Evolutionary conservation across 331 rosid genomes (phyloP).

Genomic region (Pyrus hybrid): DNA sequence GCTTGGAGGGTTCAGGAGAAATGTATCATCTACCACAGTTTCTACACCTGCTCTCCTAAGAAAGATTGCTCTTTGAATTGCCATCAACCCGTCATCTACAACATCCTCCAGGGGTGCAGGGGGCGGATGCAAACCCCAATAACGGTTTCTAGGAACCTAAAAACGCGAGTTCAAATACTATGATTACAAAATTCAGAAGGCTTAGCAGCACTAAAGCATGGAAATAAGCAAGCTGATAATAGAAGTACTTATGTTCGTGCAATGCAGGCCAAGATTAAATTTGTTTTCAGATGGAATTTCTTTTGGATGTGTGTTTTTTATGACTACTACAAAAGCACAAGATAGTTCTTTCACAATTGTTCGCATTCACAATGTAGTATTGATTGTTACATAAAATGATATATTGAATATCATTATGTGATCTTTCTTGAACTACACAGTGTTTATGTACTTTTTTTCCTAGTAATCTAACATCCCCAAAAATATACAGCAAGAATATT

Average conservation of each 20-base stretch:
- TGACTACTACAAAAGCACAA: background rate
- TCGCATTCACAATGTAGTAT: background rate
- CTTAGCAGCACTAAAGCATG: background rate
- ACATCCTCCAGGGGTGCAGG: conserved; percentile 97
- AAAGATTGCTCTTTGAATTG: conserved; percentile 89
- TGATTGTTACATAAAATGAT: background rate
- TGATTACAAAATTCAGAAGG: conserved; percentile 7
- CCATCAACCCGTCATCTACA: conserved; percentile 80
- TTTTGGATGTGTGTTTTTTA: background rate
- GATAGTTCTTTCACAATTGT: background rate
- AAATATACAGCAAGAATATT: background rate
- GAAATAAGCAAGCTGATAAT: background rate
- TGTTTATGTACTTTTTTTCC: background rate
- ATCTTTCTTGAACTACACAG: background rate
- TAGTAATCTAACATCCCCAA: background rate
- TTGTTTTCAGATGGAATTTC: background rate
- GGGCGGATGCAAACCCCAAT: conserved; percentile 99
- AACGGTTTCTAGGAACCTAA: conserved; percentile 94
- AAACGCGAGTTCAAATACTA: conserved; percentile 35
- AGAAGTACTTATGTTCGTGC: background rate
- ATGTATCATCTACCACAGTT: conserved; percentile 63
- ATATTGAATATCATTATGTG: background rate
- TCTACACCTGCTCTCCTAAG: conserved; percentile 93
- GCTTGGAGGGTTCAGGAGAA: conserved; percentile 63
- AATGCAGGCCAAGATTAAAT: background rate